Evolutionary conservation across 2,329 filamentous ascomycete genomes (phyloP), one percentile per base, ranked within the genome.

Genomic region (Aspergillus luchuensis): DNA sequence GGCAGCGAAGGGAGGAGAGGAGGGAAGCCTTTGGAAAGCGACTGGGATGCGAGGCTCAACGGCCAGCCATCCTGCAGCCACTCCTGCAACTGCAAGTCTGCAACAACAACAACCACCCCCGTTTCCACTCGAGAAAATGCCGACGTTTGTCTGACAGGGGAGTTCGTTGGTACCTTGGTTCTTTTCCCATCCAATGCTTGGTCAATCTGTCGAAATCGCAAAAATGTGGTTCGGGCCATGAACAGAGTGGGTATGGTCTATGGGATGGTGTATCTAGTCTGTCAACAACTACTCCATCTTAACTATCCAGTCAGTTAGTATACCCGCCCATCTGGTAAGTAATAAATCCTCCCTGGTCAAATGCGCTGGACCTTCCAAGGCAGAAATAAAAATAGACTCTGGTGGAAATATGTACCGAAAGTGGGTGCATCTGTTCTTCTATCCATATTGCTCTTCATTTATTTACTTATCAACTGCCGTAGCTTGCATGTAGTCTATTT

Each of bases 371-470:
- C 45, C 45, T 28, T 50, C 47, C 47, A 28, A 5, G 28, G 28
- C 25, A 33, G 30, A 50, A 30, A 33, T 33, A 50, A 50, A 50
- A 50, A 50, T 50, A 50, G 47, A 50, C 28, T 36, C 33, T 50
- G 47, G 47, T 50, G 47, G 47, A 19, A 33, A 11, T 8, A 30
- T n/a, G 23, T 30, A 8, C 45, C 45, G 45, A 21, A 8, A 10
- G 47, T 50, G 47, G 47, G 15, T 30, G 25, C 47, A 17, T 30
- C 25, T 17, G 47, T 50, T 50, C 47, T 33, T 25, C 11, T n/a
- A 13, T 50, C 47, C 15, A 50, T 50, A 50, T 50, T 50, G n/a
- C n/a, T 25, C 28, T 49, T 49, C 47, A 49, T 50, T 30, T 50
- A 45, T 45, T 45, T 21, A 2, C 17, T 23, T 23, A 13, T 17